Evolutionary conservation across 2,329 filamentous ascomycete genomes (phyloP), one percentile per base, ranked within the genome.

Genomic region (Cladosporium sp.): DNA sequence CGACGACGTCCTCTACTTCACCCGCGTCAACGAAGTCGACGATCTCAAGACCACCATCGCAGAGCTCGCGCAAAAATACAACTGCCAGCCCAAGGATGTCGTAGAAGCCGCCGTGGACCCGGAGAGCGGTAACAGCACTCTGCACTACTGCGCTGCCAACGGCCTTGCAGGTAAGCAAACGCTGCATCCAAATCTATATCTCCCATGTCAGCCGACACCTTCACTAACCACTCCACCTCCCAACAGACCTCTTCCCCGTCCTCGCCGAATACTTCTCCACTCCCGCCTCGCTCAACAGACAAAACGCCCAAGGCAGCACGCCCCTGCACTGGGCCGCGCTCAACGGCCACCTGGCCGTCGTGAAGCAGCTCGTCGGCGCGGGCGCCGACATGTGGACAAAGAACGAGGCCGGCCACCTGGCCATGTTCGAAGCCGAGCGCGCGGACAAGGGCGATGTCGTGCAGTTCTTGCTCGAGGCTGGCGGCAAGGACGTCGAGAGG

Each of bases 71-170:
- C 79, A 84, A 69, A 85, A 89, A 65, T 87, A 92, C 75, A 83
- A 81, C 66, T 83, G 82, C 59, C 78, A 86, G 0, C 77, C 84
- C 1, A 83, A 86, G n/a, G 85, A 89, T 65, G 84, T 97, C 66
- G 78, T 97, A 56, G 78, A 84, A 59, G 86, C 86, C 16, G 90
- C 91, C 28, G 87, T 88, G 69, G 93, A 97, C 75, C 84, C 87
- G 50, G 86, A 89, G 70, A 91, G 89, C 69, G 91, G 91, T 65
- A 96, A 93, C 69, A 90, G 89, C 62, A 82, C 88, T 56, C 79
- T 98, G 74, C 95, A 99, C 80, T 97, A 96, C 87, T 92, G 93
- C 8, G 89, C 92, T 28, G 95, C 92, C 29, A 99, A 99, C 76
- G 94, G 94, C 1, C 90, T 97, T 75, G 74, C 86, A 67, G 90